These are phyloP conservation scores for Fusarium sp. DNA, from an alignment of 2,329 filamentous ascomycete species.

Conservation along the genomic window DNA sequence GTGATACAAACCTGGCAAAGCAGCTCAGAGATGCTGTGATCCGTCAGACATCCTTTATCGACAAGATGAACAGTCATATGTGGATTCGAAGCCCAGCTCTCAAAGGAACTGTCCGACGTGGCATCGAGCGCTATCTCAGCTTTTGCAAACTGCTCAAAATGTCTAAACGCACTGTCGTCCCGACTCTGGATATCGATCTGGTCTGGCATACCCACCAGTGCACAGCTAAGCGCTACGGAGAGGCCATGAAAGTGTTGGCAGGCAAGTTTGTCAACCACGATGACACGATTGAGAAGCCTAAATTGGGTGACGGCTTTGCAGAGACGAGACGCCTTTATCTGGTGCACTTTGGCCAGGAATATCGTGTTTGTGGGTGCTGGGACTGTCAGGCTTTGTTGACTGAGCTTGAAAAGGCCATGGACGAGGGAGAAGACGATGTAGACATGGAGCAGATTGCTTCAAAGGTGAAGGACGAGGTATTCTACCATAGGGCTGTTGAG, in stretches of 20 bases:
- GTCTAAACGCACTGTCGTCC: constrained; percentile 48
- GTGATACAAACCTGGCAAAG: background rate
- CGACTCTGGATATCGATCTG: constrained; percentile 57
- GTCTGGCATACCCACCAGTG: constrained; percentile 59
- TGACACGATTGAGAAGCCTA: constrained; percentile 49
- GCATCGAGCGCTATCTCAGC: constrained; percentile 52
- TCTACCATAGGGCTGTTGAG: constrained; percentile 33
- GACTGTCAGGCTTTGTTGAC: constrained; percentile 50
- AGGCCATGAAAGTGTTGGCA: constrained; percentile 20
- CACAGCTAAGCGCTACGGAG: constrained; percentile 45
- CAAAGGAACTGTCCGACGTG: constrained; percentile 49
- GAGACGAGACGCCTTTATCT: constrained; percentile 48
- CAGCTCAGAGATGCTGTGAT: constrained; percentile 49
- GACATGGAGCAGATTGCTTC: constrained; percentile 20
- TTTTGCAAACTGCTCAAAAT: constrained; percentile 51
- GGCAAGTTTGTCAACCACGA: constrained; percentile 54
- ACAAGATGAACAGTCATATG: constrained; percentile 54
- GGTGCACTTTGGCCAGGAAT: constrained; percentile 50
- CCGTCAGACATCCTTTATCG: constrained; percentile 53
- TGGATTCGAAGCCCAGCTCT: constrained; percentile 54
- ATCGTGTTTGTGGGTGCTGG: constrained; percentile 52
- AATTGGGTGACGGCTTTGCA: constrained; percentile 44
- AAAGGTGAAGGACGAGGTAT: constrained; percentile 20
- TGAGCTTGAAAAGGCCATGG: constrained; percentile 34
- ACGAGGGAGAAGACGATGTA: background rate